Conservation (phyloP, 257 asterid species). For the Solanum sejunctum region DNA sequence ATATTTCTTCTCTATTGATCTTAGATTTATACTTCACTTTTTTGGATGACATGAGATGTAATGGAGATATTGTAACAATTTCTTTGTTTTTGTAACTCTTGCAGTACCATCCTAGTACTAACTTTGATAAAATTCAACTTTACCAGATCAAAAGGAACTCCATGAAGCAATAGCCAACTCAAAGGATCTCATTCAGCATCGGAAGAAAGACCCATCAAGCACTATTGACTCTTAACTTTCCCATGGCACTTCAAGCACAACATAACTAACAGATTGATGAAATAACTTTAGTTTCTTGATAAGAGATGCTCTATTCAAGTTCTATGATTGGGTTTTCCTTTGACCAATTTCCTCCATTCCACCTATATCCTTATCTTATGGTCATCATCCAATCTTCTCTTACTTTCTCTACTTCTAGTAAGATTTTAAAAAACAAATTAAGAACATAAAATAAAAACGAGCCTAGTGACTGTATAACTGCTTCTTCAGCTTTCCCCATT, state of each 20-base stretch:
- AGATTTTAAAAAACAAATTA: background rate
- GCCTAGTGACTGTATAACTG: constrained; percentile 2
- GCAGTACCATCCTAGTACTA: background rate
- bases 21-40: background rate
- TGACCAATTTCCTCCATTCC: background rate
- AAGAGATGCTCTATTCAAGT: background rate
- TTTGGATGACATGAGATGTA: background rate
- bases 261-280: background rate
- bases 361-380: background rate
- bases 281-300: background rate
- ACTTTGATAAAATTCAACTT: background rate
- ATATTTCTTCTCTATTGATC: background rate
- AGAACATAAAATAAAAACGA: background rate
- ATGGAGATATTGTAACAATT: background rate
- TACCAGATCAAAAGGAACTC: background rate
- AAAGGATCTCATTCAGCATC: background rate
- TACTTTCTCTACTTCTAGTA: background rate
- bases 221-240: background rate
- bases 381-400: background rate
- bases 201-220: background rate
- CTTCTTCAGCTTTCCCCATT: constrained; percentile 9
- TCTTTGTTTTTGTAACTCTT: background rate
- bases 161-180: background rate
- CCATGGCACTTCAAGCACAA: background rate
- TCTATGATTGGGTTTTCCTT: background rate